These are phyloP conservation scores for Brasenia schreberi DNA, from an alignment of 164 flowering plant species.

Conservation along the genomic window DNA sequence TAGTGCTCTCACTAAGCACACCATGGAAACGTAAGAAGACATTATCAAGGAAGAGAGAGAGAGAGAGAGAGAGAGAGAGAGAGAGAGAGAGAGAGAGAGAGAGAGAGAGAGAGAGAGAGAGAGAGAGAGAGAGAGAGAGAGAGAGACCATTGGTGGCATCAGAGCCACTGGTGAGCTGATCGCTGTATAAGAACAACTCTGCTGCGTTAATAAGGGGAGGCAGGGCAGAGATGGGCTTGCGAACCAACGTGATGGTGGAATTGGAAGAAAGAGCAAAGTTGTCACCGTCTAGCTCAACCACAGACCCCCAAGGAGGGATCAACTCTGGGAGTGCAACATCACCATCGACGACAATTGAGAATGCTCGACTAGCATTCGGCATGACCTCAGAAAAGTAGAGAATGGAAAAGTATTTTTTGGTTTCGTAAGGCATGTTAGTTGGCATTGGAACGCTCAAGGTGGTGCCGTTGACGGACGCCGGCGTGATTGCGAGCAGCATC, in stretches of 20 bases:
- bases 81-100: conserved; percentile 11
- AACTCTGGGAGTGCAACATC: not conserved
- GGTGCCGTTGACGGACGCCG: conserved; percentile 3
- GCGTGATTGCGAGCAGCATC: conserved; percentile 15
- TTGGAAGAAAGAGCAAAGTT: not conserved
- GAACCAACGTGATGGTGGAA: conserved; percentile 10
- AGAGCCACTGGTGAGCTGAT: conserved; percentile 16
- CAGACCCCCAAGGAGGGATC: not conserved
- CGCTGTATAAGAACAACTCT: conserved; percentile 16
- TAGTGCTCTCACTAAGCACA: conserved; percentile 14
- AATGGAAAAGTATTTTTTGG: conserved; percentile 6
- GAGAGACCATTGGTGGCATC: conserved; percentile 23
- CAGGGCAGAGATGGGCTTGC: conserved; percentile 17
- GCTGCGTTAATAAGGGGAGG: conserved; percentile 39
- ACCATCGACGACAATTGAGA: not conserved
- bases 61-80: conserved; percentile 7
- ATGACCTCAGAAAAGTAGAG: conserved; percentile 12
- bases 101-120: not conserved
- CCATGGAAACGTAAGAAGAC: not conserved
- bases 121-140: not conserved
- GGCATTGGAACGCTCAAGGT: not conserved
- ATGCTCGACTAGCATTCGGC: not conserved
- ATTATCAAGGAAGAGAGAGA: not conserved
- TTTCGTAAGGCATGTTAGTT: not conserved
- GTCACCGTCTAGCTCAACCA: not conserved